phyloP scores from a whole-genome alignment of 148 eudicot genomes.

The Amaranthus hypochondriacus region DNA sequence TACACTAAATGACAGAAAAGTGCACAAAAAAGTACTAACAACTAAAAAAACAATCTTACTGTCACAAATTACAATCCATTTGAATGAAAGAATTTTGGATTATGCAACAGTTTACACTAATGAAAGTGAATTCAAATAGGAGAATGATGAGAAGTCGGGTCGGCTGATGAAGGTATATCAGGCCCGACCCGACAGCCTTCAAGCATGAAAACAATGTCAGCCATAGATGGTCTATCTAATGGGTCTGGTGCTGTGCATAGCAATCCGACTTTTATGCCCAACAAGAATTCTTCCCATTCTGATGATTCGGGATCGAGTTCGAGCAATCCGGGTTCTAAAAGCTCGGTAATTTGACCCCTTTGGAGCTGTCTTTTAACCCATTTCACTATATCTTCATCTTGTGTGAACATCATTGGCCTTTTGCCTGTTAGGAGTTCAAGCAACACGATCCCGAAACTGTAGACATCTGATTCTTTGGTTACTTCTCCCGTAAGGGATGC shows the following conservation, averaged over 20 bases:
- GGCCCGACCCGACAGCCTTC: constrained; percentile 79
- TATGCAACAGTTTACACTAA: neutral
- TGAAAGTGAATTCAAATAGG: neutral
- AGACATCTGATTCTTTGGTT: constrained; percentile 58
- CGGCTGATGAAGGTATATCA: constrained; percentile 64
- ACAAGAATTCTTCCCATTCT: constrained; percentile 79
- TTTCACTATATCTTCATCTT: constrained; percentile 73
- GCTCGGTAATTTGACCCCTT: constrained; percentile 57
- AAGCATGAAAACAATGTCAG: constrained; percentile 71
- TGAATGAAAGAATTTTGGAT: constrained; percentile 33
- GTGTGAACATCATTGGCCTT: constrained; percentile 59
- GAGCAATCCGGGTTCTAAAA: constrained; percentile 62
- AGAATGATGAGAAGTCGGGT: constrained; percentile 49
- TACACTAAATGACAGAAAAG: constrained; percentile 10
- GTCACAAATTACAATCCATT: constrained; percentile 16
- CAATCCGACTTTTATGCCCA: constrained; percentile 66
- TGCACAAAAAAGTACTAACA: neutral
- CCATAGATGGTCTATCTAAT: constrained; percentile 56
- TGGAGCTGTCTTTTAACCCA: constrained; percentile 76
- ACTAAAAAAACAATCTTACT: neutral
- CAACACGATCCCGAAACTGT: constrained; percentile 68
- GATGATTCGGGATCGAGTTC: constrained; percentile 83
- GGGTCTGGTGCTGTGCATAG: constrained; percentile 67
- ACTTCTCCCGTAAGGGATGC: constrained; percentile 39
- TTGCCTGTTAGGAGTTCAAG: constrained; percentile 66